These are phyloP conservation scores for Epicoccum sorghinum DNA, from an alignment of 2,329 filamentous ascomycete species.

Conservation along the genomic window DNA sequence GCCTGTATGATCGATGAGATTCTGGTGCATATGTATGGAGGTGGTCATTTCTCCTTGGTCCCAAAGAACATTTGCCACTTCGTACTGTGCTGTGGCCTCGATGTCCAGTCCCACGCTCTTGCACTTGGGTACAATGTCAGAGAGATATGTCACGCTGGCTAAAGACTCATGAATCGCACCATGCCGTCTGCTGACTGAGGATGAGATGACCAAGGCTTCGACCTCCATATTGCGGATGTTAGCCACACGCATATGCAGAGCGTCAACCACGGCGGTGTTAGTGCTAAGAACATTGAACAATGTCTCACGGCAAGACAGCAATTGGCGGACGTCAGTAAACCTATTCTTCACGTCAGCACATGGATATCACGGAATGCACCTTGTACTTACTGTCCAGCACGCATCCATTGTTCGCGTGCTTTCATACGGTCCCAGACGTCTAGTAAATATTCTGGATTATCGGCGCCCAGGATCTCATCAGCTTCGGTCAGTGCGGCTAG, in stretches of 20 bases:
- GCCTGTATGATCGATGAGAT: constrained; percentile 55
- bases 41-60: constrained; percentile 88
- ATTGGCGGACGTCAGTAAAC: constrained; percentile 77
- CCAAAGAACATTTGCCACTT: constrained; percentile 90
- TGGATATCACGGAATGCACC: no score
- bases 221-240: constrained; percentile 76
- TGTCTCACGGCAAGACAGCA: constrained; percentile 83
- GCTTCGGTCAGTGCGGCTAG: constrained; percentile 80
- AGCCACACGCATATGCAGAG: constrained; percentile 65
- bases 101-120: constrained; percentile 74
- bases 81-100: constrained; percentile 77
- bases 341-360: constrained; percentile 48
- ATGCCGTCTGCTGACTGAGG: constrained; percentile 78
- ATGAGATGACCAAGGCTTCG: constrained; percentile 75
- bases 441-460: constrained; percentile 65
- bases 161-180: constrained; percentile 84
- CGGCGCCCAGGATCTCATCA: constrained; percentile 73
- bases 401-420: constrained; percentile 76
- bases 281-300: constrained; percentile 80
- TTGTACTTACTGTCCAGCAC: constrained; percentile 71
- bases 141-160: constrained; percentile 83
- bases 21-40: constrained; percentile 87
- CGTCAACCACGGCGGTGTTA: constrained; percentile 66
- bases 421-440: constrained; percentile 68
- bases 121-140: constrained; percentile 74